phyloP scores from a whole-genome alignment of 352 stramenopile species.

The Phytophthora ramorum region DNA sequence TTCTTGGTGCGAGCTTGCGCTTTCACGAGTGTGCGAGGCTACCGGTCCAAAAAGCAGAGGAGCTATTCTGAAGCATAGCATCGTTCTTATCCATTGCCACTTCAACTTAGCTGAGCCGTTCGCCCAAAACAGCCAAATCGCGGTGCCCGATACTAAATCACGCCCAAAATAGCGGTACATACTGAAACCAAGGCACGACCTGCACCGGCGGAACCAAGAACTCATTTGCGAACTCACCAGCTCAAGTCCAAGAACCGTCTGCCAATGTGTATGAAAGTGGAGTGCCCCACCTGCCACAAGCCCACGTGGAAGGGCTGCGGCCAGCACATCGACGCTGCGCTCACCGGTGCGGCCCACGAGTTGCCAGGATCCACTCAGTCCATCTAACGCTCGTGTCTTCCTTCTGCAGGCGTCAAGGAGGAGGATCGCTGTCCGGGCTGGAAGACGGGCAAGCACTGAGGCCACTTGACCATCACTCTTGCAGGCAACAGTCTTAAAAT shows the following conservation, averaged over 20 bases:
- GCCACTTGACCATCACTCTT: not conserved
- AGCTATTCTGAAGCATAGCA: slow-evolving; percentile 20
- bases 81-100: not conserved
- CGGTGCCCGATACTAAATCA: not conserved
- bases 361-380: not conserved
- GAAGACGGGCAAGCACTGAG: slow-evolving; percentile 64
- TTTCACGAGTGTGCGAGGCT: slow-evolving; percentile 8
- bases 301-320: slow-evolving; percentile 68
- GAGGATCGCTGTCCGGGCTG: slow-evolving; percentile 59
- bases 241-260: slow-evolving; percentile 7
- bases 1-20: slow-evolving; percentile 7
- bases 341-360: slow-evolving; percentile 31
- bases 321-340: slow-evolving; percentile 59
- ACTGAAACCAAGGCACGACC: not conserved
- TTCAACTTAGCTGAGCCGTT: too few relatives aligned
- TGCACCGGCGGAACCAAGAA: not conserved
- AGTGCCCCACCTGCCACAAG: slow-evolving; percentile 69
- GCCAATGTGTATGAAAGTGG: slow-evolving; percentile 64
- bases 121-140: not conserved
- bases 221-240: slow-evolving; percentile 29
- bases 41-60: slow-evolving; percentile 2
- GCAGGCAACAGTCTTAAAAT: too few relatives aligned
- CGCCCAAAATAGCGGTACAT: not conserved
- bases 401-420: slow-evolving; percentile 45
- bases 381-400: not conserved